phyloP scores from a whole-genome alignment of 2,329 filamentous ascomycete species.

The Cladophialophora psammophila region DNA sequence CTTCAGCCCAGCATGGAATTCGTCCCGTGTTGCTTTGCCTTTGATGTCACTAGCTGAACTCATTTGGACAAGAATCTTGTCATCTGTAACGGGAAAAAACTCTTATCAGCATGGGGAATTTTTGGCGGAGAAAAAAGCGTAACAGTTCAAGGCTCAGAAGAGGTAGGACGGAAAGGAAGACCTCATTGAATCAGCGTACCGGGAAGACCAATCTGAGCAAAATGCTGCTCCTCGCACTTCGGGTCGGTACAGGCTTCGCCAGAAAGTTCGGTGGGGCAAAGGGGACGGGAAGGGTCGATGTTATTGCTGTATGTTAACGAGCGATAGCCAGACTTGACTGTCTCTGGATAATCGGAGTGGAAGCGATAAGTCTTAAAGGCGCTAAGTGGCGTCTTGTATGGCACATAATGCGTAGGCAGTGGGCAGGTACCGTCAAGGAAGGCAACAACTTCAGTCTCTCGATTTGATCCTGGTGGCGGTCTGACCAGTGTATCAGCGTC shows the following conservation, averaged over 20 bases:
- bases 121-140: neutral
- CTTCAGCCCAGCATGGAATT: conserved; percentile 56
- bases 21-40: conserved; percentile 53
- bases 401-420: conserved; percentile 55
- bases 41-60: conserved; percentile 56
- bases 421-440: conserved; percentile 20
- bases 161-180: conserved; percentile 17
- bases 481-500: conserved; percentile 29
- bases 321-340: conserved; percentile 77
- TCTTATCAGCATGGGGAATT: conserved; percentile 12
- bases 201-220: conserved; percentile 72
- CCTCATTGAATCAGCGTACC: conserved; percentile 65
- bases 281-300: conserved; percentile 75
- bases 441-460: neutral
- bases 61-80: conserved; percentile 60
- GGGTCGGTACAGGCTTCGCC: conserved; percentile 76
- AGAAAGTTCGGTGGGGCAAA: conserved; percentile 79
- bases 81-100: conserved; percentile 49
- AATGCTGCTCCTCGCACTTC: conserved; percentile 81
- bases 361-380: conserved; percentile 89
- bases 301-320: conserved; percentile 94
- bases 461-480: conserved; percentile 11
- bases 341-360: conserved; percentile 75
- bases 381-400: conserved; percentile 84
- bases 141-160: conserved; percentile 35